A percentile compares a stretch with the other conserved stretches of the same genome.
Evolutionary conservation across 2,329 filamentous ascomycete species (phyloP).

Genomic region (Westerdykella aurantiaca): DNA sequence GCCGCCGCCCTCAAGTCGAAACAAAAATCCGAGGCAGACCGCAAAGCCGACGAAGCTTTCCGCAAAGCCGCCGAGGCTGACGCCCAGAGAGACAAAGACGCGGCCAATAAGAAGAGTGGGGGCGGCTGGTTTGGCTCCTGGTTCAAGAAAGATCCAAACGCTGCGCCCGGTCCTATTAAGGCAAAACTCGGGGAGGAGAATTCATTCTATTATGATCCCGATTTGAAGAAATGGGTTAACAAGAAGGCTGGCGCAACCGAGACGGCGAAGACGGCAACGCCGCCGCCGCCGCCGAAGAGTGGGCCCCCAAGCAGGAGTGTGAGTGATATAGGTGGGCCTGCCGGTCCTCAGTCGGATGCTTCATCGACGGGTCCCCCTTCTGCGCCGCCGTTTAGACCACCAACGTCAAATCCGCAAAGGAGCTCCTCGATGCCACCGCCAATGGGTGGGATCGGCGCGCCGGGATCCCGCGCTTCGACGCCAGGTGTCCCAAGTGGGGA

Average conservation of each 20-base stretch:
- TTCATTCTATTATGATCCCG: constrained; percentile 88
- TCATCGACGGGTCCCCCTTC: neutral
- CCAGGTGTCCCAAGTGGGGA: constrained; percentile 28
- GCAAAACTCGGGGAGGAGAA: constrained; percentile 93
- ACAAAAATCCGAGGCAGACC: constrained; percentile 53
- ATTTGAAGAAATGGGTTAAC: constrained; percentile 98
- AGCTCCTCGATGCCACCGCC: constrained; percentile 37
- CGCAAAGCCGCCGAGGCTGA: constrained; percentile 71
- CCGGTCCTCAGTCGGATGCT: neutral
- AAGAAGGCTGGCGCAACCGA: constrained; percentile 73
- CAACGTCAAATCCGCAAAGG: constrained; percentile 13
- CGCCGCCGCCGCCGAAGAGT: constrained; percentile 72
- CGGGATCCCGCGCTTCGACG: constrained; percentile 24
- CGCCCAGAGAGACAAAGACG: constrained; percentile 52
- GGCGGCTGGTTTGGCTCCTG: constrained; percentile 81
- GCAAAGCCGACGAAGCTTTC: constrained; percentile 79
- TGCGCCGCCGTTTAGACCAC: constrained; percentile 9
- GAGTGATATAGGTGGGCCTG: neutral
- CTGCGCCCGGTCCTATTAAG: constrained; percentile 63
- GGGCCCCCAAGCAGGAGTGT: constrained; percentile 45
- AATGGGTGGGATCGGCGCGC: constrained; percentile 12
- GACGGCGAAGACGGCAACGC: constrained; percentile 50
- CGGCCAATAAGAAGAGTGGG: constrained; percentile 40
- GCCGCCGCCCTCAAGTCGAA: constrained; percentile 54
- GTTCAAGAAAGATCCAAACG: constrained; percentile 69